These are phyloP conservation scores for Fusarium sp. DNA, from an alignment of 2,329 filamentous ascomycete genomes.

Conservation along the genomic window DNA sequence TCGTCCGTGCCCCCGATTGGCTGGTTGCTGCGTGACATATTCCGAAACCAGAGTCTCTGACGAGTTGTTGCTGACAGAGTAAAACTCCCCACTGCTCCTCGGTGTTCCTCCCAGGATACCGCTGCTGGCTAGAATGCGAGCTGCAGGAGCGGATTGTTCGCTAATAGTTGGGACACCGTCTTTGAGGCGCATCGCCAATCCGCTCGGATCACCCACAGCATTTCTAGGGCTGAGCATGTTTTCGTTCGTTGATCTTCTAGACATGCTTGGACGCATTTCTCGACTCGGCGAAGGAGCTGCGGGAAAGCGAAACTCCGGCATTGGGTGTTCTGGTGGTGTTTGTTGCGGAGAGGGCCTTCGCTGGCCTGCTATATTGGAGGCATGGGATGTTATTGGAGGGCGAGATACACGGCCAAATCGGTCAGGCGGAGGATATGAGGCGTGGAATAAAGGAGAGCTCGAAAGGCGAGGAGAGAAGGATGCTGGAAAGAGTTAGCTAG, in stretches of 20 bases:
- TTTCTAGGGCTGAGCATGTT: slow-evolving; percentile 58
- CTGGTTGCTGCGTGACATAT: slow-evolving; percentile 73
- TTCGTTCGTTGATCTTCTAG: slow-evolving; percentile 53
- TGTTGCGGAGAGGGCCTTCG: slow-evolving; percentile 57
- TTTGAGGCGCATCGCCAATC: slow-evolving; percentile 57
- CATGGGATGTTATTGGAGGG: slow-evolving; percentile 61
- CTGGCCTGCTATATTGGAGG: slow-evolving; percentile 56
- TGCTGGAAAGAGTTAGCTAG: slow-evolving; percentile 46
- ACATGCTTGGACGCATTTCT: slow-evolving; percentile 50
- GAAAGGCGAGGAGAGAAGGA: slow-evolving; percentile 60
- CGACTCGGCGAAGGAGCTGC: slow-evolving; percentile 59
- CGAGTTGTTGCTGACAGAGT: slow-evolving; percentile 94
- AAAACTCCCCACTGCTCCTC: slow-evolving; percentile 93
- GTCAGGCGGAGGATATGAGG: slow-evolving; percentile 68
- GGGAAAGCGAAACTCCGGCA: slow-evolving; percentile 71
- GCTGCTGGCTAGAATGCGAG: slow-evolving; percentile 80
- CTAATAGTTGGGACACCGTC: slow-evolving; percentile 64
- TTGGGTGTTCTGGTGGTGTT: slow-evolving; percentile 56
- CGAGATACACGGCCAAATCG: slow-evolving; percentile 59
- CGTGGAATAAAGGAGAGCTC: slow-evolving; percentile 66
- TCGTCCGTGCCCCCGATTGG: slow-evolving; percentile 52
- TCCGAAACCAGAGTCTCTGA: slow-evolving; percentile 94
- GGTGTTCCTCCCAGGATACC: slow-evolving; percentile 82
- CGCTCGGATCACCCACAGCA: slow-evolving; percentile 52
- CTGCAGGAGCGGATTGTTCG: slow-evolving; percentile 71